phyloP scores from a whole-genome alignment of 257 asterid species.

The Craterostigma plantagineum region DNA sequence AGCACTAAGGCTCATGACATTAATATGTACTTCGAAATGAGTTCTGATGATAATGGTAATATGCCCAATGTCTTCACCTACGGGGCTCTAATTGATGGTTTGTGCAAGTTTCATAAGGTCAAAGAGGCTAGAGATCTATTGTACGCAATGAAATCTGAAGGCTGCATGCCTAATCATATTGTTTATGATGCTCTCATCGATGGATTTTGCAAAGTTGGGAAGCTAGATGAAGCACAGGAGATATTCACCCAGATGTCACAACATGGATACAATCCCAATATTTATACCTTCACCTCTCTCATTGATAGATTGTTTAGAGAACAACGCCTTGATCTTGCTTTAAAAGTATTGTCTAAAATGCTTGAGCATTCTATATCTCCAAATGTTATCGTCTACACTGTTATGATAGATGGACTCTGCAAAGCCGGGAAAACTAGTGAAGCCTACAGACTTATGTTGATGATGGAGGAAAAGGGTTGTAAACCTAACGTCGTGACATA shows the following conservation, averaged over 20 bases:
- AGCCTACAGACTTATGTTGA: slow-evolving; percentile 74
- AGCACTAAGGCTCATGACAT: slow-evolving; percentile 28
- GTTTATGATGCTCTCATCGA: slow-evolving; percentile 85
- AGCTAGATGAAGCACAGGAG: slow-evolving; percentile 85
- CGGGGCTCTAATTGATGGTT: slow-evolving; percentile 89
- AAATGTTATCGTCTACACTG: slow-evolving; percentile 69
- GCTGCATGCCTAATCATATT: slow-evolving; percentile 62
- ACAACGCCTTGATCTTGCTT: slow-evolving; percentile 75
- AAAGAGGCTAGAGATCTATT: slow-evolving; percentile 58
- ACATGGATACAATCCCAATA: slow-evolving; percentile 49
- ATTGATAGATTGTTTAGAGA: slow-evolving; percentile 78
- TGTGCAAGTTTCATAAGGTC: slow-evolving; percentile 76
- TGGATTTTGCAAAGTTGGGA: slow-evolving; percentile 86
- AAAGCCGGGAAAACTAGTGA: slow-evolving; percentile 78
- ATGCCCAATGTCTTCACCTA: slow-evolving; percentile 65
- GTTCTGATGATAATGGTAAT: slow-evolving; percentile 19
- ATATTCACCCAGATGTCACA: slow-evolving; percentile 62
- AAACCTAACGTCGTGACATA: slow-evolving; percentile 85
- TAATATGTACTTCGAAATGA: slow-evolving; percentile 38
- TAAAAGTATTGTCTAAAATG: slow-evolving; percentile 74
- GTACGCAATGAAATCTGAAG: slow-evolving; percentile 50
- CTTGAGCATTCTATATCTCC: slow-evolving; percentile 67
- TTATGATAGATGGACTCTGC: slow-evolving; percentile 86
- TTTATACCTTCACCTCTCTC: slow-evolving; percentile 65
- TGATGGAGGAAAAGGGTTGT: slow-evolving; percentile 97